Evolutionary conservation across 768 basidiomycete species (phyloP).

Genomic region (Psilocybe cyanescens): DNA sequence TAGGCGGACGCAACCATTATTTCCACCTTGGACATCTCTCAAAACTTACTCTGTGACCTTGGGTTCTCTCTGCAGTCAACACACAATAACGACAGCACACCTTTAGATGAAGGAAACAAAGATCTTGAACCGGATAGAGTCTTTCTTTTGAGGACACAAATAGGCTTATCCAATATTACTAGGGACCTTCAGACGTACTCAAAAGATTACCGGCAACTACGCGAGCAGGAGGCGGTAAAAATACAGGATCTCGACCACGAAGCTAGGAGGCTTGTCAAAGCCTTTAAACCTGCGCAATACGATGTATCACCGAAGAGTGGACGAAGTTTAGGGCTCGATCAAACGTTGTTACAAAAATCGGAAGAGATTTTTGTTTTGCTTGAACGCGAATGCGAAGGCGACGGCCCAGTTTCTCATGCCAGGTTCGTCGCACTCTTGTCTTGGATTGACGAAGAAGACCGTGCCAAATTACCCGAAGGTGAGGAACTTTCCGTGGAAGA

Average conservation of each 20-base stretch:
- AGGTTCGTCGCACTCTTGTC: slow-evolving; percentile 9
- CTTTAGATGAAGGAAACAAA: too few species aligned
- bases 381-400: slow-evolving; percentile 7
- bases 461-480: not conserved
- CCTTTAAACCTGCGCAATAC: not conserved
- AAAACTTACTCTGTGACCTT: slow-evolving; percentile 5
- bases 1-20: slow-evolving; percentile 22
- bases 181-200: slow-evolving; percentile 4
- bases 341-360: not conserved
- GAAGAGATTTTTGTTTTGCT: slow-evolving; percentile 12
- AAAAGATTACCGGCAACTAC: slow-evolving; percentile 6
- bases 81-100: not conserved
- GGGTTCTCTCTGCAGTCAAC: not conserved
- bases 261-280: slow-evolving; percentile 12
- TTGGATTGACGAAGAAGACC: slow-evolving; percentile 7
- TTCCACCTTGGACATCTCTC: slow-evolving; percentile 7
- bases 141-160: slow-evolving; percentile 7
- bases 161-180: slow-evolving; percentile 9
- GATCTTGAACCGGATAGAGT: not conserved
- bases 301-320: not conserved
- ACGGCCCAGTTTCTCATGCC: not conserved
- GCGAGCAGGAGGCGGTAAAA: slow-evolving; percentile 8
- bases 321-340: not conserved
- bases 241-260: slow-evolving; percentile 15
- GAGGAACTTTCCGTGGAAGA: slow-evolving; percentile 6